These are phyloP conservation scores for Dactylis glomerata DNA, from an alignment of 176 grass and related monocot species.

Conservation along the genomic window DNA sequence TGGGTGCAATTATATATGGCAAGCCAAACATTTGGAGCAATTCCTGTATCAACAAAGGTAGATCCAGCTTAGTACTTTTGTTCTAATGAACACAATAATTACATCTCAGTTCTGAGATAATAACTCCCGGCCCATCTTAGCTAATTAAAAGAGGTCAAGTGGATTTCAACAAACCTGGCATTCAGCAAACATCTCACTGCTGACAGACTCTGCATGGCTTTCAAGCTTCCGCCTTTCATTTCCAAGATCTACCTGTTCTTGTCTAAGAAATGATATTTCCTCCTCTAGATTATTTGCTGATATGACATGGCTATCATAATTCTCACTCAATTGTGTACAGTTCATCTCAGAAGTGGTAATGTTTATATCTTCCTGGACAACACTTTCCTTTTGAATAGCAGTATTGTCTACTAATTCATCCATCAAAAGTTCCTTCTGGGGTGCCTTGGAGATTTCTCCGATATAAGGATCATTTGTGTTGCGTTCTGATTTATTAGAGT, in stretches of 20 bases:
- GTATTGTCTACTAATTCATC: conserved; percentile 27
- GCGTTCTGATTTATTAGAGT: conserved; percentile 39
- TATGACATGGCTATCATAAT: conserved; percentile 38
- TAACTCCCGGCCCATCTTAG: background rate
- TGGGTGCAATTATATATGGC: conserved; percentile 97
- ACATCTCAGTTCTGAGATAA: conserved; percentile 12
- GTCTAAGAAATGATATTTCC: conserved; percentile 75
- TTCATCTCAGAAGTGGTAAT: conserved; percentile 30
- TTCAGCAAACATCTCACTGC: conserved; percentile 95
- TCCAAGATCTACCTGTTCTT: conserved; percentile 79
- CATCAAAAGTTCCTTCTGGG: conserved; percentile 32
- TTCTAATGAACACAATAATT: conserved; percentile 16
- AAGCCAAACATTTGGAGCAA: conserved; percentile 99
- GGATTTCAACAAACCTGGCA: conserved; percentile 69
- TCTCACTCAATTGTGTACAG: background rate
- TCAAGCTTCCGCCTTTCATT: conserved; percentile 80
- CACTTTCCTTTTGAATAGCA: conserved; percentile 15
- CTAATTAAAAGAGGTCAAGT: background rate
- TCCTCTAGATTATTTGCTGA: conserved; percentile 66
- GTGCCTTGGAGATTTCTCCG: conserved; percentile 24
- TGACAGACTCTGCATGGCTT: conserved; percentile 88
- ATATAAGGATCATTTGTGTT: conserved; percentile 20
- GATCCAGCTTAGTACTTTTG: conserved; percentile 7
- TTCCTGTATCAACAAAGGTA: conserved; percentile 59
- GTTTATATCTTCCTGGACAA: background rate